Evolutionary conservation across 2,329 filamentous ascomycete species (phyloP).

Genomic region (Verticillium albo-atrum): DNA sequence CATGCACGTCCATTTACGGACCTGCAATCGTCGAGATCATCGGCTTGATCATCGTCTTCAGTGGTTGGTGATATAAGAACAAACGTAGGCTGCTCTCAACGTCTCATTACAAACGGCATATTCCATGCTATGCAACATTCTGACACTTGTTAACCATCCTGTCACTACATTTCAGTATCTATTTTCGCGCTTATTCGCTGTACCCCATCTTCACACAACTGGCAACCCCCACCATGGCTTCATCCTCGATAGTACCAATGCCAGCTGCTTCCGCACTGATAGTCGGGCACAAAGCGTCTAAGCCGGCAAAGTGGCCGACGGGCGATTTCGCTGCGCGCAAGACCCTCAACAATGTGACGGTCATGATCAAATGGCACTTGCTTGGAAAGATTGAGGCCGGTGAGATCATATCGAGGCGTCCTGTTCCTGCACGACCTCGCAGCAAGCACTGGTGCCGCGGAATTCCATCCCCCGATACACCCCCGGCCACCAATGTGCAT

Average conservation of each 20-base stretch:
- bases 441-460: background rate
- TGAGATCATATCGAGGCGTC: conserved; percentile 51
- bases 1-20: background rate
- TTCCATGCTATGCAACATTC: background rate
- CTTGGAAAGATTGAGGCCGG: conserved; percentile 54
- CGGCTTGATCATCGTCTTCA: background rate
- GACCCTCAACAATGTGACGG: conserved; percentile 37
- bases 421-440: background rate
- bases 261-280: too few species aligned
- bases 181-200: background rate
- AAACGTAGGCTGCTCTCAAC: background rate
- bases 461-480: conserved; percentile 17
- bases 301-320: background rate
- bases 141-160: background rate
- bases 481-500: background rate
- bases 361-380: conserved; percentile 48
- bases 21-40: background rate
- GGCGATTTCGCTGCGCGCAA: background rate
- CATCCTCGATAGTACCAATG: too few species aligned
- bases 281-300: background rate
- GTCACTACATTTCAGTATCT: background rate
- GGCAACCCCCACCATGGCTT: too few species aligned
- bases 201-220: background rate
- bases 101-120: background rate
- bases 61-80: background rate